Evolutionary conservation across 352 stramenopile genomes (phyloP).

Genomic region (Blastocystis sp.): DNA sequence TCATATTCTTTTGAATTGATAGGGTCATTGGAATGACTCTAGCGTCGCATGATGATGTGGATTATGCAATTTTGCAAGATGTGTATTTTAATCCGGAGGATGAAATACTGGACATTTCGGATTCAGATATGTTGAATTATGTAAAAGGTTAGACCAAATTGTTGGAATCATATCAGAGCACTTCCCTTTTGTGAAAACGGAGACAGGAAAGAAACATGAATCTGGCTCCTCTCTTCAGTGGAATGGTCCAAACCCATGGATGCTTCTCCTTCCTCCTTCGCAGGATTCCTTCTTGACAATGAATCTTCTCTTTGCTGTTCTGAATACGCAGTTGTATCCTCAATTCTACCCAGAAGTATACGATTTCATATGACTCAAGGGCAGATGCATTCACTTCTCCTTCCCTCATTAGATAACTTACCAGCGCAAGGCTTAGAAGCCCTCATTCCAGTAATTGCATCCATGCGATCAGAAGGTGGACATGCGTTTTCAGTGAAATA

Average conservation of each 20-base stretch:
- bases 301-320: neutral
- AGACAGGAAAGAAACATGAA: too few species aligned
- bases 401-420: neutral
- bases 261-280: neutral
- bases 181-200: too few species aligned
- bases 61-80: too few species aligned
- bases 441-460: neutral
- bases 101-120: too few species aligned
- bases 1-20: too few species aligned
- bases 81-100: too few species aligned
- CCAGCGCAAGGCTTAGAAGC: neutral
- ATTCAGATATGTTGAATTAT: too few species aligned
- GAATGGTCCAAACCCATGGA: neutral
- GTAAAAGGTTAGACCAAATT: too few species aligned
- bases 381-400: neutral
- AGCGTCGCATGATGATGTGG: too few species aligned
- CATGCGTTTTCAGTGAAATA: neutral
- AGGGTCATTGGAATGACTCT: too few species aligned
- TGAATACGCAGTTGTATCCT: neutral
- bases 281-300: neutral
- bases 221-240: too few species aligned
- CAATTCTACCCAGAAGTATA: neutral
- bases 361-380: neutral
- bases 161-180: too few species aligned
- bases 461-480: neutral